Base-by-base conservation (phyloP, 805 yeast species). In the Barnettozyma populi region DNA sequence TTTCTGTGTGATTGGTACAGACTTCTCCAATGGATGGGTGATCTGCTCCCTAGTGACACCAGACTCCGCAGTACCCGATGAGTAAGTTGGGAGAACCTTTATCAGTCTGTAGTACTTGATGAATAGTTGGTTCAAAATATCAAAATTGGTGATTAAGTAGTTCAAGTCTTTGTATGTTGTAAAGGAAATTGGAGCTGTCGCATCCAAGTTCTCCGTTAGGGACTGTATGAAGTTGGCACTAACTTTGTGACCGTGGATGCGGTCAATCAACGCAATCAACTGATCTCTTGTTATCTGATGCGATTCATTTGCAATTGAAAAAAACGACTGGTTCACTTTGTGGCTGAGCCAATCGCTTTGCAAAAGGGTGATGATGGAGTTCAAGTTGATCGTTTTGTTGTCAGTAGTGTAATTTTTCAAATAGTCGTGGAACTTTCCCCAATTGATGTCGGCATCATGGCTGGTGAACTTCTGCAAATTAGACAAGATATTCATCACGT, bases 341-440 rank as follows among this genome's bases (percentile, higher is more conserved):
- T 68, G 70, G 49, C 65, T 59, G 29, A 66, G 59, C 48, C 72
- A 57, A 47, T 72, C 76, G 38, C 60, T 67, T 50, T 71, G 73
- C n/a, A 72, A 43, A 36, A 71, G 63, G 0, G 73, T 64, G 3
- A 70, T 64, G n/a, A 71, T 53, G 2, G 74, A 69, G 50, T 68
- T 70, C 34, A 71, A 54, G 38, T 68, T 64, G 29, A 72, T 51
- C 48, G 59, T 63, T 11, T 66, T 50, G 23, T 62, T 60, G 13
- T 58, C 54, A 5, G 45, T 48, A 4, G 52, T 45, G 45, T 59
- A 59, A 10, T 52, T 39, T 21, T 50, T 51, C 37, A 59, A 38
- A 45, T 54, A 45, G 4, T 45, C 54, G 7, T 48, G 20, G 9
- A 69, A 63, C 4, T 57, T 50, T 29, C 59, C 49, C 74, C 74